Evolutionary conservation across 441 rosid genomes (phyloP).

Genomic region (Arabidopsis hybrid): DNA sequence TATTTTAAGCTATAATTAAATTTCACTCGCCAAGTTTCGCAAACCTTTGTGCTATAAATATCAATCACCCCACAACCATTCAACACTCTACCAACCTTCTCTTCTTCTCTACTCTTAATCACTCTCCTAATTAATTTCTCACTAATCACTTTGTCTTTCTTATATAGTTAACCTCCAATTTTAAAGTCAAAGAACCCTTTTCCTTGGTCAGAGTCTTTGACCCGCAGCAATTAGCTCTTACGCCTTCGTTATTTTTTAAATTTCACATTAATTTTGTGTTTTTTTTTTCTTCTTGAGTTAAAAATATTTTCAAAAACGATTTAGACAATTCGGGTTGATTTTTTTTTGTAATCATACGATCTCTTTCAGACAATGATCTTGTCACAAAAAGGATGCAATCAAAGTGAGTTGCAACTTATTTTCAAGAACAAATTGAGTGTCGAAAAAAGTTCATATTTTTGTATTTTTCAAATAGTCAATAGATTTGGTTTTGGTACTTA

Average conservation of each 20-base stretch:
- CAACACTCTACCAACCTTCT: conserved; percentile 47
- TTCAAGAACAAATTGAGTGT: conserved; percentile 63
- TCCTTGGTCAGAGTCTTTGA: conserved; percentile 15
- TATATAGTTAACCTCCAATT: neutral
- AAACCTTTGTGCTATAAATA: conserved; percentile 38
- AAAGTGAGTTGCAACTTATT: conserved; percentile 61
- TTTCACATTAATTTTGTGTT: conserved; percentile 5
- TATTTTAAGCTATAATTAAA: neutral
- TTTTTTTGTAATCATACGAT: neutral
- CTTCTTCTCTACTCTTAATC: conserved; percentile 30
- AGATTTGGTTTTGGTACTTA: conserved; percentile 45
- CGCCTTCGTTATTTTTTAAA: neutral
- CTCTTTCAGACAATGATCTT: conserved; percentile 40
- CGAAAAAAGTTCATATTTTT: conserved; percentile 71
- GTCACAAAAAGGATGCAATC: conserved; percentile 49
- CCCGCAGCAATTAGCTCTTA: conserved; percentile 15
- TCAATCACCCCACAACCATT: conserved; percentile 20
- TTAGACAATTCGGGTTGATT: neutral
- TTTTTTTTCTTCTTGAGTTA: neutral
- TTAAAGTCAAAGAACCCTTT: conserved; percentile 12
- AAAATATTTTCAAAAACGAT: neutral
- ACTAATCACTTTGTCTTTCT: conserved; percentile 13
- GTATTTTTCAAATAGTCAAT: conserved; percentile 80
- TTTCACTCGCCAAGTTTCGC: neutral
- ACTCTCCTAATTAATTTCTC: conserved; percentile 27